Evolutionary conservation across 495 filamentous ascomycete species (phyloP), one percentile per base, ranked within the genome.

Genomic region (Letharia lupina): DNA sequence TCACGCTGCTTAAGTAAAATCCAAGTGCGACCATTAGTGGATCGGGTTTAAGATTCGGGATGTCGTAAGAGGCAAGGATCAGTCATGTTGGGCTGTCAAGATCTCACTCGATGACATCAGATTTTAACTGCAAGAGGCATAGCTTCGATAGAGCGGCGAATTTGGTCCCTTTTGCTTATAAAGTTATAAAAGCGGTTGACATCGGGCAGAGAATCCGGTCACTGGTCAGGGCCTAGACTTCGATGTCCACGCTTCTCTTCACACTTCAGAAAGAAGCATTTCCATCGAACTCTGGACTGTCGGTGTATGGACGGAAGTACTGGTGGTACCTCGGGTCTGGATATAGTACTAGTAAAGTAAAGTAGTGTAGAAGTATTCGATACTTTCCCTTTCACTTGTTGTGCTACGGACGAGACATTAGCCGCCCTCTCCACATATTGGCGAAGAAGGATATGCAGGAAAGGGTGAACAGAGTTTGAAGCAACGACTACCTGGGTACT

Each of bases 31-130:
- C 23, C 23, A 5, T 47, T 20, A 13, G 23, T 41, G 13, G 39
- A 40, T 20, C 31, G 60, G 28, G 52, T 9, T 47, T 41, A 33
- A 54, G 3, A 64, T 52, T 52, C n/a, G 48, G 23, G 8, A 52
- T 52, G 48, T 52, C 48, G 44, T 47, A 50, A 50, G 47, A 50
- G 47, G 47, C 47, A 50, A 50, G 18, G 47, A 50, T 50, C n/a
- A 50, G 8, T 50, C n/a, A 50, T 18, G 15, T 47, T 47, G 44
- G 44, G 44, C 44, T 47, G 44, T 47, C 44, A 47, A 47, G 47
- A 50, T 50, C 47, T 50, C 47, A 28, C 23, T 50, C n/a, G 10
- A 50, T 50, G 47, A 50, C 20, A 56, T 56, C 52, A 56, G 7
- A 35, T 4, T 0, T 28, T 56, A 56, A 56, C 52, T 16, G 0